A percentile compares a stretch with the other conserved stretches of the same genome.
Evolutionary conservation across 306 rosid species (phyloP).

Genomic region (Sesbania bispinosa): DNA sequence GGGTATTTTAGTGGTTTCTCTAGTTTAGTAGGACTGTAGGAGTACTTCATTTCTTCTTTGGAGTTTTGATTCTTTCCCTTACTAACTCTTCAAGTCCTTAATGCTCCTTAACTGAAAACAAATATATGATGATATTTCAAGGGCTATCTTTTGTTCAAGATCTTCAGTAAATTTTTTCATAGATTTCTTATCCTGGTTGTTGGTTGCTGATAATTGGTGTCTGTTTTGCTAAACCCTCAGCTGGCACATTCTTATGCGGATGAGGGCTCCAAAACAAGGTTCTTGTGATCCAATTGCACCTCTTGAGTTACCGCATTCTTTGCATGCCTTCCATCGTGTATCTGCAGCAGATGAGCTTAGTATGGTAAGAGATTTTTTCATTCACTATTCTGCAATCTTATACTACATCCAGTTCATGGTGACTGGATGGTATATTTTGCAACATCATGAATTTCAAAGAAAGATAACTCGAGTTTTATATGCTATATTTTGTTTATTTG

Average conservation of each 20-base stretch:
- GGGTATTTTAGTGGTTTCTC: background rate
- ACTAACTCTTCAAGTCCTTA: constrained; percentile 12
- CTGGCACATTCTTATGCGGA: constrained; percentile 93
- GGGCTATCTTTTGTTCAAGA: constrained; percentile 16
- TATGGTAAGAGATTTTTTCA: constrained; percentile 43
- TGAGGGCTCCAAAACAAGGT: constrained; percentile 62
- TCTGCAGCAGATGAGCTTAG: constrained; percentile 57
- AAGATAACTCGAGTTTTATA: background rate
- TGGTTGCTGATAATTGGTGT: constrained; percentile 29
- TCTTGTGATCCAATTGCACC: constrained; percentile 80
- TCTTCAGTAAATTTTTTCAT: background rate
- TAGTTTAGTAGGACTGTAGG: constrained; percentile 47
- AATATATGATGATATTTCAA: constrained; percentile 1
- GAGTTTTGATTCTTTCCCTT: constrained; percentile 3
- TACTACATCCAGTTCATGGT: constrained; percentile 13
- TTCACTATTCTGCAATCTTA: constrained; percentile 16
- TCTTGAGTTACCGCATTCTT: constrained; percentile 82
- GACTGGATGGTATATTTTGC: constrained; percentile 15
- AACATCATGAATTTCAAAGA: constrained; percentile 3
- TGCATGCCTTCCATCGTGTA: constrained; percentile 79
- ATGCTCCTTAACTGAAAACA: background rate
- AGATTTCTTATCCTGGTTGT: background rate
- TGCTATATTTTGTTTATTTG: constrained; percentile 23
- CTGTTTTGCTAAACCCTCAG: constrained; percentile 43
- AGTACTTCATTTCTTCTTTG: constrained; percentile 12